A percentile compares a stretch with the other conserved stretches of the same genome.
These are phyloP conservation scores for Thecaphora thlaspeos DNA, from an alignment of 1,284 basidiomycete species.

Conservation along the genomic window DNA sequence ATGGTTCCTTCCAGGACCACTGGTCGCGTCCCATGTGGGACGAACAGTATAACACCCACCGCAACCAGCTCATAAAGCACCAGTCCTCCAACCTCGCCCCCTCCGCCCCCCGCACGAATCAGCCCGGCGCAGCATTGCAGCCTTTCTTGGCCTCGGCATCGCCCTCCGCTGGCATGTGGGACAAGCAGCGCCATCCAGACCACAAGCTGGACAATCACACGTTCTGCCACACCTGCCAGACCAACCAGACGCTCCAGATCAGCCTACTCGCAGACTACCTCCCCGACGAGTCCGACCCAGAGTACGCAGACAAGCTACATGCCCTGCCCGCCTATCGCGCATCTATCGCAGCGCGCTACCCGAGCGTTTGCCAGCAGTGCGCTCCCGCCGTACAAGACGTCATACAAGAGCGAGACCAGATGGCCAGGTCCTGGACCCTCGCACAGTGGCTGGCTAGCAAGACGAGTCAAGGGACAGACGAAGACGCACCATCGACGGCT, in stretches of 20 bases:
- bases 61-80: constrained; percentile 8
- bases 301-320: constrained; percentile 21
- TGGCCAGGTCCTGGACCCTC: constrained; percentile 31
- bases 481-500: too few relatives aligned
- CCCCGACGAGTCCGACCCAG: constrained; percentile 26
- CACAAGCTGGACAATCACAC: not conserved
- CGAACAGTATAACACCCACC: constrained; percentile 24
- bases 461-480: too few relatives aligned
- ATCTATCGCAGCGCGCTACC: constrained; percentile 42
- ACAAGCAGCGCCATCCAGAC: not conserved
- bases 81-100: not conserved
- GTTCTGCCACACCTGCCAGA: constrained; percentile 50
- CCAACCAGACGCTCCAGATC: constrained; percentile 46
- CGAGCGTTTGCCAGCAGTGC: constrained; percentile 35
- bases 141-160: too few relatives aligned
- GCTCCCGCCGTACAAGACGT: constrained; percentile 18
- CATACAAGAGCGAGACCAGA: constrained; percentile 25
- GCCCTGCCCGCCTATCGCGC: constrained; percentile 25
- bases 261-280: constrained; percentile 49
- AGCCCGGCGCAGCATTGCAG: too few relatives aligned
- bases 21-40: constrained; percentile 45
- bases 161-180: too few relatives aligned
- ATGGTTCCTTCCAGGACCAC: constrained; percentile 25
- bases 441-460: constrained; percentile 33
- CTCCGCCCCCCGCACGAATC: too few relatives aligned